Conservation (phyloP, 257 asterid species). For the Solanum sitiens region DNA sequence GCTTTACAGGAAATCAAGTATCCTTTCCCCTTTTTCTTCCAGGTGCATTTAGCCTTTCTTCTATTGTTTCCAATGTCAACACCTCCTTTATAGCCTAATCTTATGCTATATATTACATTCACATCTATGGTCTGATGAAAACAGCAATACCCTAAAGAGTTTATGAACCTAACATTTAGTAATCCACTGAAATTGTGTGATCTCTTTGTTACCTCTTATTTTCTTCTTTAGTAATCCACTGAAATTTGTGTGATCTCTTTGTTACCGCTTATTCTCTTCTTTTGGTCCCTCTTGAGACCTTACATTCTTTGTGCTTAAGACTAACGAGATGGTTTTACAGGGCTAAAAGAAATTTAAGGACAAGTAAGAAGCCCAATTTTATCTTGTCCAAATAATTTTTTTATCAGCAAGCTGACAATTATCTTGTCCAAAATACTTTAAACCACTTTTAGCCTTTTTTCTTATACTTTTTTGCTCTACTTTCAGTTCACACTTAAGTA, state of each 20-base stretch:
- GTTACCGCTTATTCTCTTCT: neutral
- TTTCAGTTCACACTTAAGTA: neutral
- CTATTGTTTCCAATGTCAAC: neutral
- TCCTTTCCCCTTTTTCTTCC: neutral
- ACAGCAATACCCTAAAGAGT: neutral
- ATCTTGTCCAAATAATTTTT: neutral
- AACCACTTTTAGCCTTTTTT: neutral
- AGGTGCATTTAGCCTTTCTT: neutral
- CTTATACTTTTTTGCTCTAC: neutral
- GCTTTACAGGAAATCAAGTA: neutral
- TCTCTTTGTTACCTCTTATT: neutral
- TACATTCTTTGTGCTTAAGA: neutral
- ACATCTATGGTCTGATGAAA: neutral
- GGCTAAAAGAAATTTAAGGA: neutral
- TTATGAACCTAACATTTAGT: neutral
- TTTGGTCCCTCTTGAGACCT: neutral
- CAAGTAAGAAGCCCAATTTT: neutral
- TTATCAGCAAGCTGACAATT: neutral
- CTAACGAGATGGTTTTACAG: neutral
- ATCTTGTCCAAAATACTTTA: neutral
- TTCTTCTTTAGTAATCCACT: neutral
- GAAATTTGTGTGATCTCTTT: neutral
- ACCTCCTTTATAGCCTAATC: neutral
- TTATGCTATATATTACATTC: neutral
- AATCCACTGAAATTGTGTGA: neutral